Conservation (phyloP, 2,329 filamentous ascomycete genomes). For the Tolypocladium amazonense region DNA sequence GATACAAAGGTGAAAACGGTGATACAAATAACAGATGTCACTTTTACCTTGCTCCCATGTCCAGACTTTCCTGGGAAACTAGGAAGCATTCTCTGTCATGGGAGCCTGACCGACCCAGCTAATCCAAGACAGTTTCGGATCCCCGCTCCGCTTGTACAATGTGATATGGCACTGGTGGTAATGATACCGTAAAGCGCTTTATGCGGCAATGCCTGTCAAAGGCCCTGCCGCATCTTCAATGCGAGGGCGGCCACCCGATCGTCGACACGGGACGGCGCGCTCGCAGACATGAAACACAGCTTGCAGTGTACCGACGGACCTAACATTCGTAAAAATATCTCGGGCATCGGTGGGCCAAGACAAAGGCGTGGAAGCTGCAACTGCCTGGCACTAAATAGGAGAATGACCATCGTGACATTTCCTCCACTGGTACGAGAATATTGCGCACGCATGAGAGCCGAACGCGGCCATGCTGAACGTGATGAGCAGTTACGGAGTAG, state of each 20-base stretch:
- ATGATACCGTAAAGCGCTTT: neutral
- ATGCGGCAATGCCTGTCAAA: no score
- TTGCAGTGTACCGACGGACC: neutral
- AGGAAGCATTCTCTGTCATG: neutral
- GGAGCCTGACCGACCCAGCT: neutral
- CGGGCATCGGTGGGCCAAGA: neutral
- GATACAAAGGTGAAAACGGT: neutral
- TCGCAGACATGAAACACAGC: no score
- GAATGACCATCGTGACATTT: neutral
- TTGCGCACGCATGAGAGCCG: neutral
- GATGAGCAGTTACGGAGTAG: neutral
- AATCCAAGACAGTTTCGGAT: neutral
- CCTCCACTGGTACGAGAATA: neutral
- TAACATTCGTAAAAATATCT: neutral
- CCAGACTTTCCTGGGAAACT: neutral
- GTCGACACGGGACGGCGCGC: neutral
- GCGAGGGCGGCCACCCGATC: neutral
- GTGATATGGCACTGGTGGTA: neutral
- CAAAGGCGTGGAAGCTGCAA: no score
- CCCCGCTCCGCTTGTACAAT: neutral
- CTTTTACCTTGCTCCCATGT: neutral
- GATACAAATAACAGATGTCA: neutral
- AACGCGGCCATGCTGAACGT: neutral
- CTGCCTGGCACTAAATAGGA: neutral
- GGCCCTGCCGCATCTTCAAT: neutral